Conservation (phyloP, 1,139 yeast genomes). For the Diutina scorzettiae region DNA sequence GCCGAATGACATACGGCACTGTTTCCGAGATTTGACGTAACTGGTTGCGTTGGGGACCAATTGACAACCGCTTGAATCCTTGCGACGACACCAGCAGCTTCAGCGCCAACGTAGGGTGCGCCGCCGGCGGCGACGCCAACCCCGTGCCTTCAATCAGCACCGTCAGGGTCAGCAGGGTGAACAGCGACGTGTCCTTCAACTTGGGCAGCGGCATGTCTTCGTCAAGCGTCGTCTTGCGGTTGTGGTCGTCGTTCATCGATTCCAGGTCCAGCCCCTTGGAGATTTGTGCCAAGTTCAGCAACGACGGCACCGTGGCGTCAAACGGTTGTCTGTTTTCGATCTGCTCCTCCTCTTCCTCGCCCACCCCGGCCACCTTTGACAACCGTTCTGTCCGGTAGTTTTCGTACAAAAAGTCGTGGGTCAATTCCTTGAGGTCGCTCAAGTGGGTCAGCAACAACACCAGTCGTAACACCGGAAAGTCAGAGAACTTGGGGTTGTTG, state of each 20-base stretch:
- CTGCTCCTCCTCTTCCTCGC: conserved; percentile 16
- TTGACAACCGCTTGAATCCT: conserved; percentile 43
- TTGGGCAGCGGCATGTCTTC: conserved; percentile 19
- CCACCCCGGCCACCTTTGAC: conserved; percentile 35
- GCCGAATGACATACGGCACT: conserved; percentile 68
- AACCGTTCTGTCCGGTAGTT: conserved; percentile 78
- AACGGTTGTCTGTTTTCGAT: conserved; percentile 19
- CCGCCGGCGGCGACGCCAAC: not conserved
- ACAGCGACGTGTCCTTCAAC: conserved; percentile 19
- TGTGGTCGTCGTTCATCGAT: conserved; percentile 10
- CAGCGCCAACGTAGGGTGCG: not conserved
- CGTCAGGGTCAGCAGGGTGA: conserved; percentile 17
- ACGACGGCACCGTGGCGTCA: conserved; percentile 41
- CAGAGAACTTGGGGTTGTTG: conserved; percentile 74
- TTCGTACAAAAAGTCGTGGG: conserved; percentile 7
- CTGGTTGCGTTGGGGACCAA: conserved; percentile 53
- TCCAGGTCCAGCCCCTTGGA: conserved; percentile 12
- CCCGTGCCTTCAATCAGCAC: not conserved
- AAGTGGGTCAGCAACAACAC: conserved; percentile 85
- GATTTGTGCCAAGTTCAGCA: conserved; percentile 53
- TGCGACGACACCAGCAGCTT: not conserved
- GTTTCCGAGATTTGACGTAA: conserved; percentile 70
- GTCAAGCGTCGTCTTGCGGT: conserved; percentile 20
- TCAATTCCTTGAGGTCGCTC: conserved; percentile 13
- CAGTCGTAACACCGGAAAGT: conserved; percentile 71